Base-by-base conservation (phyloP, 225 moss, liverwort and hornwort genomes). In the Asterella californica region DNA sequence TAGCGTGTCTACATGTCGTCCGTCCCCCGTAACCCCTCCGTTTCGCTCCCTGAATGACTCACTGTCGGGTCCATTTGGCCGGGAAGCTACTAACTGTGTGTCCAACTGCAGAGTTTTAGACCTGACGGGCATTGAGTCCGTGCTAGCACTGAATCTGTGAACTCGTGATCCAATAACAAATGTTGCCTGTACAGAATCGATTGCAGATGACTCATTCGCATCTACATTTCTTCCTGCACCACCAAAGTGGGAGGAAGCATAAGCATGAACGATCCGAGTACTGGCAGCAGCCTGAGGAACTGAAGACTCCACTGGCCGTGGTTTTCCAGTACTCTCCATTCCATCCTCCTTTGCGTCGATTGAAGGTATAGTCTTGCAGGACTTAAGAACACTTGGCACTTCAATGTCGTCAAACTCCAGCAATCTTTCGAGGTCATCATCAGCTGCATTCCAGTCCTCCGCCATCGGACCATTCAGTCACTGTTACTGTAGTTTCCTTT, bases 401-500 rank as follows among this genome's bases (percentile, higher is more conserved):
- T 83, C 79, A 73, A 81, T 21, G 53, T 83, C 71, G 27, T 79
- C 86, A 62, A 83, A 80, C 25, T 85, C 80, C 15, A 85, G 78
- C 66, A 86, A 83, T 52, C 64, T 79, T 53, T 86, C 86, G 9
- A 83, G 75, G n/a, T 83, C 83, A 15, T 86, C 83, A 47, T 70
- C 81, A 24, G 61, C 74, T 60, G 74, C 65, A 21, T 64, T 59
- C 79, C 78, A 79, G 22, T 49, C 47, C 34, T 61, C 68, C 22
- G 25, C 83, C 86, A 83, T 83, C 57, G 19, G 36, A 36, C 33
- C 38, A 48, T 71, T 27, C 47, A 48, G 67, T 67, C 2, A 36
- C 19, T 67, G 34, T 0, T 30, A 32, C 19, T 67, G 36, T 18
- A 36, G 36, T 21, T n/a, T 15, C 67, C 67, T 0, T 4, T 11